Conservation (phyloP, 371 early-diverging fungal genomes). For the Syncephalastrum sp. region DNA sequence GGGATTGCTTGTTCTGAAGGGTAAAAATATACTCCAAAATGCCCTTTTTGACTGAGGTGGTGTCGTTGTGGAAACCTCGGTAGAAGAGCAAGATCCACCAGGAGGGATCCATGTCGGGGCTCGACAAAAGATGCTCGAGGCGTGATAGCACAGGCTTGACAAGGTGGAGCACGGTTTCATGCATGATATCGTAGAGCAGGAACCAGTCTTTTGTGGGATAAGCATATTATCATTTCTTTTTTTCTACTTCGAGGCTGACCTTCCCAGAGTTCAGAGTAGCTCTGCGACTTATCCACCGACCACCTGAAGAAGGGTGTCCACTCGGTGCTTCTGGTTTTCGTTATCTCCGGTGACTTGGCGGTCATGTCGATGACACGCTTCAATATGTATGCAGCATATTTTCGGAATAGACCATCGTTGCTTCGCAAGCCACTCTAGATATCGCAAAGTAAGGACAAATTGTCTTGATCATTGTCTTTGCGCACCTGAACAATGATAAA, state of each 20-base stretch:
- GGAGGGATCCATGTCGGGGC: constrained; percentile 31
- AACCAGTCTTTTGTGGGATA: constrained; percentile 42
- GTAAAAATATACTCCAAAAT: constrained; percentile 42
- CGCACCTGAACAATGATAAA: constrained; percentile 45
- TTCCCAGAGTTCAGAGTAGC: constrained; percentile 43
- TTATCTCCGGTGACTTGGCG: constrained; percentile 19
- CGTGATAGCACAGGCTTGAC: constrained; percentile 49
- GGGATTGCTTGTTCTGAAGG: constrained; percentile 18
- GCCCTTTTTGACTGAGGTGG: constrained; percentile 34
- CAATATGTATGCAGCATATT: constrained; percentile 42
- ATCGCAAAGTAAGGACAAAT: not conserved
- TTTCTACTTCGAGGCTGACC: too few species aligned
- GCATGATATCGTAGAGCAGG: constrained; percentile 55
- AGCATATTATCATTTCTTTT: too few species aligned
- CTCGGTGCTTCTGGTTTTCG: not conserved
- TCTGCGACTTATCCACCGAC: constrained; percentile 21
- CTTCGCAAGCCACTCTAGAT: constrained; percentile 41
- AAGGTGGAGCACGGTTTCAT: constrained; percentile 55
- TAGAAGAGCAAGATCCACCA: constrained; percentile 48
- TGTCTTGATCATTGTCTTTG: not conserved
- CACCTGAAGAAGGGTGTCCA: constrained; percentile 47
- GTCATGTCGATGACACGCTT: constrained; percentile 46
- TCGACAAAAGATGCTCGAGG: constrained; percentile 28
- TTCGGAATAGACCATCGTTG: constrained; percentile 41
- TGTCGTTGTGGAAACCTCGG: constrained; percentile 46